These are phyloP conservation scores for Elsinoe perseae DNA, from an alignment of 2,329 filamentous ascomycete genomes.

Conservation along the genomic window DNA sequence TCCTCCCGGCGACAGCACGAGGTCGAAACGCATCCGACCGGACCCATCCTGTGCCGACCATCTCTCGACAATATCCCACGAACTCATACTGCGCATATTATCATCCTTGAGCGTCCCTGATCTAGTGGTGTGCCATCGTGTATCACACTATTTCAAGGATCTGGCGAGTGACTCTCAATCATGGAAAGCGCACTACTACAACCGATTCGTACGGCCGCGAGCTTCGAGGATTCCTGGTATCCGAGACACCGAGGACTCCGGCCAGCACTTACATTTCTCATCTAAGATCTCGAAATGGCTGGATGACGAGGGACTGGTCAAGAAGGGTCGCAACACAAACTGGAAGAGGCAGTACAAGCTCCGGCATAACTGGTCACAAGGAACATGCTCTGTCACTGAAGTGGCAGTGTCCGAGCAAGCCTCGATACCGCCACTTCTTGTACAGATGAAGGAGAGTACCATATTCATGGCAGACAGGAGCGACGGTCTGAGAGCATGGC, in stretches of 20 bases:
- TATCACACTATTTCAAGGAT: conserved; percentile 67
- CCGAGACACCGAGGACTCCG: conserved; percentile 36
- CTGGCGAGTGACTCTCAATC: conserved; percentile 76
- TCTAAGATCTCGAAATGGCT: conserved; percentile 54
- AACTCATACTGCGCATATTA: conserved; percentile 77
- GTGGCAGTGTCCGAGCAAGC: conserved; percentile 53
- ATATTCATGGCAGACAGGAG: conserved; percentile 66
- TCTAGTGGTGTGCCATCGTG: conserved; percentile 57
- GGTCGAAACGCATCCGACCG: conserved; percentile 38
- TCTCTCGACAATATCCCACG: conserved; percentile 71
- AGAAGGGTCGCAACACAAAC: conserved; percentile 48
- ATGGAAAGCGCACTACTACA: conserved; percentile 86
- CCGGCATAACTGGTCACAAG: conserved; percentile 82
- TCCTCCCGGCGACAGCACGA: conserved; percentile 18
- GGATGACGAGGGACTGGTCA: conserved; percentile 51
- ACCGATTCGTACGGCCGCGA: conserved; percentile 75
- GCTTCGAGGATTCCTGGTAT: conserved; percentile 67
- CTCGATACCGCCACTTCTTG: conserved; percentile 55
- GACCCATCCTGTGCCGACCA: conserved; percentile 45
- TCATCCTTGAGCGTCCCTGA: conserved; percentile 63
- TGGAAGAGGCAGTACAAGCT: conserved; percentile 89
- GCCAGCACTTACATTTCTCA: conserved; percentile 39
- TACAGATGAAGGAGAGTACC: conserved; percentile 68
- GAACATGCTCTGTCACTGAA: conserved; percentile 72
- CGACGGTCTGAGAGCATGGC: conserved; percentile 71